Conservation (phyloP, 148 eudicot genomes). For the Gaultheria prostrata region DNA sequence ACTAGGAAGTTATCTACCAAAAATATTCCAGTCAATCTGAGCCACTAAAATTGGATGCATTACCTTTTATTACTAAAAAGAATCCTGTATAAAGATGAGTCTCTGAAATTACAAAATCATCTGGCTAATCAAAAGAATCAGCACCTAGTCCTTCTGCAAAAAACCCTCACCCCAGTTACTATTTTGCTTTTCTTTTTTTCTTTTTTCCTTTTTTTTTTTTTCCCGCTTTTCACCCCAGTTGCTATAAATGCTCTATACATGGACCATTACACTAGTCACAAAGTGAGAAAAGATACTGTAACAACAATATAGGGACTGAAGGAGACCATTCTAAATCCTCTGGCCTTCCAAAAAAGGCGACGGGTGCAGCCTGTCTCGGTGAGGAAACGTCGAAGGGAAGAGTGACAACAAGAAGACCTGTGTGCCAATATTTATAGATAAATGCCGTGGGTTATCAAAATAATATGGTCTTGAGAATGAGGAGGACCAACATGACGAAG, state of each 20-base stretch:
- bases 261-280: constrained; percentile 6
- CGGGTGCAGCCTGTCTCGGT: background rate
- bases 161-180: constrained; percentile 8
- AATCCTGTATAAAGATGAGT: background rate
- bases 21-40: background rate
- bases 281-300: constrained; percentile 2
- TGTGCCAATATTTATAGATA: background rate
- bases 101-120: constrained; percentile 17
- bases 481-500: constrained; percentile 77
- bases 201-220: too few relatives aligned
- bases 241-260: constrained; percentile 17
- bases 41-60: background rate
- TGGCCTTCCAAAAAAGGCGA: background rate
- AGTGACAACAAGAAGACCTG: background rate
- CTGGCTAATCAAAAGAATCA: constrained; percentile 14
- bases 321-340: constrained; percentile 5
- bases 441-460: constrained; percentile 23
- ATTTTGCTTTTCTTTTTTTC: background rate
- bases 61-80: background rate
- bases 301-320: background rate
- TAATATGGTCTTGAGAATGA: constrained; percentile 68
- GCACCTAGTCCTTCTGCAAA: background rate
- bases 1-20: background rate
- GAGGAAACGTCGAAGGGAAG: constrained; percentile 5
- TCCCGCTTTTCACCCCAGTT: too few relatives aligned